Conservation (phyloP, 768 basidiomycete genomes). For the Rhizopogon salebrosus region DNA sequence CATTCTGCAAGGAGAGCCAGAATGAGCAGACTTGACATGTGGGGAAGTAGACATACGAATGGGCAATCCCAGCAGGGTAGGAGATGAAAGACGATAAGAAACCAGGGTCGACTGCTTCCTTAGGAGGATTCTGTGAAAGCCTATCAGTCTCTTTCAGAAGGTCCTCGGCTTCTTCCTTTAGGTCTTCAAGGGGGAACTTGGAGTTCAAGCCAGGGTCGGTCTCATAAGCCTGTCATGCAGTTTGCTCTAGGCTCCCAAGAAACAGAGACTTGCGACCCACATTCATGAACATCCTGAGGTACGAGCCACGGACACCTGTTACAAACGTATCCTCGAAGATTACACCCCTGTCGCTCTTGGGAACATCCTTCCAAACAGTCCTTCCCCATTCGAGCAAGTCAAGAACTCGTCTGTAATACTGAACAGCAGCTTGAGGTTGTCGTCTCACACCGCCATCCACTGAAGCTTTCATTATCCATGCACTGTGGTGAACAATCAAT, state of each 20-base stretch:
- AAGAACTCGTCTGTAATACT: constrained; percentile 9
- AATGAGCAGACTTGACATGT: not conserved
- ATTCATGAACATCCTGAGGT: constrained; percentile 5
- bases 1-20: not conserved
- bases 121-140: not conserved
- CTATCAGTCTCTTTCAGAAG: constrained; percentile 7
- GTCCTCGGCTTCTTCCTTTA: constrained; percentile 16
- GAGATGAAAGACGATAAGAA: constrained; percentile 14
- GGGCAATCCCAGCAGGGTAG: constrained; percentile 10
- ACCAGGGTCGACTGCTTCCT: constrained; percentile 2
- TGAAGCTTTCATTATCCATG: constrained; percentile 15
- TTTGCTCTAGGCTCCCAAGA: not conserved
- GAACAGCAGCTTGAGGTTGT: constrained; percentile 1
- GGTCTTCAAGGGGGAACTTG: constrained; percentile 7
- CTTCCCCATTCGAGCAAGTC: constrained; percentile 15
- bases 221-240: not conserved
- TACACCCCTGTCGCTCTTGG: constrained; percentile 8
- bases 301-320: constrained; percentile 10
- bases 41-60: constrained; percentile 7
- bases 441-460: constrained; percentile 3
- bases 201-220: constrained; percentile 2
- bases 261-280: not conserved
- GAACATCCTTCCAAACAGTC: constrained; percentile 10
- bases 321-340: constrained; percentile 17
- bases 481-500: constrained; percentile 4